Conservation (phyloP, 805 yeast genomes). For the Novakomyces olei region DNA sequence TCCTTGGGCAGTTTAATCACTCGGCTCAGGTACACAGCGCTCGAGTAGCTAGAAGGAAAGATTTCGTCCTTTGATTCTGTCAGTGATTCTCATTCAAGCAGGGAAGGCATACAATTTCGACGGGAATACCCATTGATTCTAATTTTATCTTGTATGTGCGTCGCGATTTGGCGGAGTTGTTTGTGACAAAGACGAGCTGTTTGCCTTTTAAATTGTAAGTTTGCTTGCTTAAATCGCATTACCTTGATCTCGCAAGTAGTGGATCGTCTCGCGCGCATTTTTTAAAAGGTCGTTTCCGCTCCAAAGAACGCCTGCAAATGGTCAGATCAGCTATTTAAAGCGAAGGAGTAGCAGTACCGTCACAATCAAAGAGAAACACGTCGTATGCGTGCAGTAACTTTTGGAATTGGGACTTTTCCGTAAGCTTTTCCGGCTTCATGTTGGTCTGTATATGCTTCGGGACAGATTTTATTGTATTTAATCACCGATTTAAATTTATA, state of each 20-base stretch:
- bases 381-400: slow-evolving; percentile 44
- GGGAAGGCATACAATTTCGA: too few relatives aligned
- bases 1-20: slow-evolving; percentile 52
- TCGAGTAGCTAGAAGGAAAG: slow-evolving; percentile 79
- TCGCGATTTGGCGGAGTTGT: slow-evolving; percentile 84
- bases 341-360: slow-evolving; percentile 22
- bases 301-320: slow-evolving; percentile 54
- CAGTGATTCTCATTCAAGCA: slow-evolving; percentile 7
- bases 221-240: background rate
- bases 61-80: too few relatives aligned
- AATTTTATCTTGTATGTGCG: slow-evolving; percentile 56
- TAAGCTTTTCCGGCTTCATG: too few relatives aligned
- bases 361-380: slow-evolving; percentile 86
- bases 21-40: slow-evolving; percentile 65
- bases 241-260: slow-evolving; percentile 24
- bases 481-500: too few relatives aligned
- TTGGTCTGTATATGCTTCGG: too few relatives aligned
- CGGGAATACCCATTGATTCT: slow-evolving; percentile 30
- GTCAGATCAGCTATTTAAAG: background rate
- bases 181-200: slow-evolving; percentile 71
- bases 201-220: slow-evolving; percentile 22
- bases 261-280: slow-evolving; percentile 50
- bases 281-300: slow-evolving; percentile 67
- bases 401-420: too few relatives aligned
- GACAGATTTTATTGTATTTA: too few relatives aligned